A percentile compares a stretch with the other conserved stretches of the same genome.
Conservation (phyloP, 192 early-diverging fungal species). For the Coemansia brasiliensis region DNA sequence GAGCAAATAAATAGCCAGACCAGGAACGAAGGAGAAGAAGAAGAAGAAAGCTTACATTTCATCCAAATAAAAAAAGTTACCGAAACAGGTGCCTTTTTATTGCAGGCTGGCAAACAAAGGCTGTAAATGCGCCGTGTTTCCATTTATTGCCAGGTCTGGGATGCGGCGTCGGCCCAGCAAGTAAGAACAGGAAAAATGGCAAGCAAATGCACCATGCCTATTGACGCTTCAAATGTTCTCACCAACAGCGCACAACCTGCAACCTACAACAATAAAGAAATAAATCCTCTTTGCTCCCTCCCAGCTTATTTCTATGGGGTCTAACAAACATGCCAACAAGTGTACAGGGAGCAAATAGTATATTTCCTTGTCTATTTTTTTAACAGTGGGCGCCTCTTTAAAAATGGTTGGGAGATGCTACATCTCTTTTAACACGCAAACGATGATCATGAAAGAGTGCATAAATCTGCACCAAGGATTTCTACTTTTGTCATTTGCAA, state of each 20-base stretch:
- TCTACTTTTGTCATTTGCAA: slow-evolving; percentile 1
- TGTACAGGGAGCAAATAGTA: slow-evolving; percentile 2
- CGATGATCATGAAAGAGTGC: slow-evolving; percentile 4
- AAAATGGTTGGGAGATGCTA: too few relatives aligned
- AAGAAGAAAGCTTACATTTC: neutral
- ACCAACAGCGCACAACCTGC: neutral
- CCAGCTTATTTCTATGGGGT: neutral
- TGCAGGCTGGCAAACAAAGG: slow-evolving; percentile 5
- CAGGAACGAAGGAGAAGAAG: slow-evolving; percentile 1
- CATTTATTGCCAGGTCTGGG: neutral
- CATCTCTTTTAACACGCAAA: neutral
- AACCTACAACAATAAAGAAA: neutral
- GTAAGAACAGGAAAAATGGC: neutral
- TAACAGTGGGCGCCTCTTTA: neutral
- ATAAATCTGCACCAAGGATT: slow-evolving; percentile 2
- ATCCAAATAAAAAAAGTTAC: neutral
- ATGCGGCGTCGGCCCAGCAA: slow-evolving; percentile 5
- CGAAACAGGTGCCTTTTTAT: neutral
- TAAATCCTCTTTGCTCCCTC: neutral
- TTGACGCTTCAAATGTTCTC: slow-evolving; percentile 1
- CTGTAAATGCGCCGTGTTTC: slow-evolving; percentile 1
- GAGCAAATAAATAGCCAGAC: neutral
- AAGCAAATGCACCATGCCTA: slow-evolving; percentile 3
- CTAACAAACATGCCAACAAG: neutral
- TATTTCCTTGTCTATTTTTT: neutral